Evolutionary conservation across 1,284 basidiomycete species (phyloP).

Genomic region (Tetrapyrgos nigripes): DNA sequence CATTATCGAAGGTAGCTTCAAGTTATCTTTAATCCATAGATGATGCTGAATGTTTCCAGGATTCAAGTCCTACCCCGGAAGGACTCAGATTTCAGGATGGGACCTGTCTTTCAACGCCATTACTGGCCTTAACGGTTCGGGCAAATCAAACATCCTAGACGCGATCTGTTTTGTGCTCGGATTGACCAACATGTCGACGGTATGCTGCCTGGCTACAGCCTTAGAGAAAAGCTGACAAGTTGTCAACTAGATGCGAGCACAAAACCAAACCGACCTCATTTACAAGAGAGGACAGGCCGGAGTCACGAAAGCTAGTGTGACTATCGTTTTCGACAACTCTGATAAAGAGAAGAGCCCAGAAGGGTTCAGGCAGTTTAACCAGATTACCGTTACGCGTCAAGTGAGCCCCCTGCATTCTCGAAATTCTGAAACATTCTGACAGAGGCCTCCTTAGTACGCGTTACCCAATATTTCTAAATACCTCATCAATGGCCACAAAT

Average conservation of each 20-base stretch:
- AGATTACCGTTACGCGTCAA: conserved; percentile 97
- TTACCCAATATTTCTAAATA: conserved; percentile 97
- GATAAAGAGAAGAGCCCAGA: conserved; percentile 88
- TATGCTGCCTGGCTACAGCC: conserved; percentile 37
- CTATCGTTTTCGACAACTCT: conserved; percentile 99
- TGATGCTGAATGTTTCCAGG: conserved; percentile 49
- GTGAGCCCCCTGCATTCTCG: conserved; percentile 50
- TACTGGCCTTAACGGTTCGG: conserved; percentile 93
- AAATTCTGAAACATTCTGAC: background rate
- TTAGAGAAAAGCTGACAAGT: background rate
- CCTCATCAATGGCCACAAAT: conserved; percentile 96
- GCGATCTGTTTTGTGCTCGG: conserved; percentile 98
- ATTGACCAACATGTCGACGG: conserved; percentile 91
- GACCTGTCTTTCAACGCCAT: conserved; percentile 98
- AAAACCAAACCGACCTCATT: conserved; percentile 97
- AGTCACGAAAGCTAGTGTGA: conserved; percentile 96
- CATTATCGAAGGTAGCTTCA: conserved; percentile 69
- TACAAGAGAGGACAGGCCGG: conserved; percentile 99
- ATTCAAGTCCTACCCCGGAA: conserved; percentile 96
- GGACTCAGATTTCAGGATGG: conserved; percentile 95
- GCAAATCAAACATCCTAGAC: conserved; percentile 98
- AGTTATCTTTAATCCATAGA: background rate
- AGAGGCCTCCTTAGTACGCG: conserved; percentile 66
- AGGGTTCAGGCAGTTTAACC: conserved; percentile 83
- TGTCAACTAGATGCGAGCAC: conserved; percentile 82